These are phyloP conservation scores for Trichoderma virens DNA, from an alignment of 495 filamentous ascomycete species.

Conservation along the genomic window DNA sequence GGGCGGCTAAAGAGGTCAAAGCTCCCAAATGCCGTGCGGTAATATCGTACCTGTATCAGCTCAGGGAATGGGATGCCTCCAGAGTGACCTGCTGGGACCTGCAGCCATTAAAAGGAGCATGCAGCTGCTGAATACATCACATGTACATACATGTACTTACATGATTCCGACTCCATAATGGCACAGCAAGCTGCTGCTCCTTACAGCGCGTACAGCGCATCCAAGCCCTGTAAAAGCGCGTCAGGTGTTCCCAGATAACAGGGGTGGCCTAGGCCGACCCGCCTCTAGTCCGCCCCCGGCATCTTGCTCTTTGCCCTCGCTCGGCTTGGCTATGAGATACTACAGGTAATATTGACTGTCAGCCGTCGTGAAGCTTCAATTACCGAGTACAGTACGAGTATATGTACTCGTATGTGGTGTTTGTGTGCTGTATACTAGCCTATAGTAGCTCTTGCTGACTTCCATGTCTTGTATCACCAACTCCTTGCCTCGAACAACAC, in stretches of 20 bases:
- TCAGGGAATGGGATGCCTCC: too few species aligned
- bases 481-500: not conserved
- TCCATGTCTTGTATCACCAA: not conserved
- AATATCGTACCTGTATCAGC: not conserved
- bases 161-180: not conserved
- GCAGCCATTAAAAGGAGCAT: not conserved
- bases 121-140: not conserved
- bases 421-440: too few species aligned
- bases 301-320: too few species aligned
- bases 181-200: not conserved
- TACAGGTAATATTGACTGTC: too few species aligned
- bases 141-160: not conserved
- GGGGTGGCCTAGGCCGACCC: not conserved
- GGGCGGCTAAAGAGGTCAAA: not conserved
- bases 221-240: slow-evolving; percentile 1
- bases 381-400: too few species aligned
- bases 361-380: too few species aligned
- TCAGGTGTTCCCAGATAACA: slow-evolving; percentile 3
- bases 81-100: not conserved
- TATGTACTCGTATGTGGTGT: too few species aligned
- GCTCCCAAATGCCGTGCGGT: not conserved
- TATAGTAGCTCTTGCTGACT: too few species aligned
- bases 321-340: too few species aligned
- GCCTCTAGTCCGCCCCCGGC: not conserved
- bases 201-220: not conserved